A percentile compares a stretch with the other conserved stretches of the same genome.
Conservation (phyloP, 2,329 filamentous ascomycete species). For the Macroventuria anomochaeta region DNA sequence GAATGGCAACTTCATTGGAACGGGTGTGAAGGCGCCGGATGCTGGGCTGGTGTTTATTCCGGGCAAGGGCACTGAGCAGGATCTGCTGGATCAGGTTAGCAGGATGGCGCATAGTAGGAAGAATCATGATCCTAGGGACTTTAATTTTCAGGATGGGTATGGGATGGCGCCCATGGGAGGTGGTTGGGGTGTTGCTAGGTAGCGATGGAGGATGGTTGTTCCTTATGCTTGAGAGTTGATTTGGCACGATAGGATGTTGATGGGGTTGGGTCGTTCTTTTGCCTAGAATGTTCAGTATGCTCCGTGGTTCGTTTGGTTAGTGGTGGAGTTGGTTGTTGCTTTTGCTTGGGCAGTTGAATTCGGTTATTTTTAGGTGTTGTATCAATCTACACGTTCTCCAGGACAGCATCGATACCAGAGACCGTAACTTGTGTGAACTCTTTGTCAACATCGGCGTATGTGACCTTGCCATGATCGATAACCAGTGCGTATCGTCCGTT, state of each 20-base stretch:
- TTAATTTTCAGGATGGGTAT: slow-evolving; percentile 1
- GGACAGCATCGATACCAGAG: background rate
- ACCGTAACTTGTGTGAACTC: slow-evolving; percentile 7
- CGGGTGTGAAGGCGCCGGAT: slow-evolving; percentile 27
- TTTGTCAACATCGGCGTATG: background rate
- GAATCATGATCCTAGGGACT: slow-evolving; percentile 18
- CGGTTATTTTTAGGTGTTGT: background rate
- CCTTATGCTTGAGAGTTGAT: too few species aligned
- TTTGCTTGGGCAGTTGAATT: background rate
- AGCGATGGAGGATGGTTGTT: too few species aligned
- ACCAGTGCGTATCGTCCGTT: background rate
- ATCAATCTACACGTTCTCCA: background rate
- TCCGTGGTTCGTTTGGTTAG: background rate
- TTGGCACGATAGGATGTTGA: too few species aligned
- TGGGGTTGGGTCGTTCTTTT: too few species aligned
- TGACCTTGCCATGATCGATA: slow-evolving; percentile 4
- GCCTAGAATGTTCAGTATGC: background rate
- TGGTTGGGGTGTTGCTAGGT: background rate
- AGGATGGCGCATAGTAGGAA: slow-evolving; percentile 36
- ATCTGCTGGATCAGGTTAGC: slow-evolving; percentile 33
- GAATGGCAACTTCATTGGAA: slow-evolving; percentile 38
- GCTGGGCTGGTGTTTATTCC: slow-evolving; percentile 38
- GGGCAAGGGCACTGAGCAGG: slow-evolving; percentile 33
- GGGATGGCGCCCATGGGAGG: slow-evolving; percentile 1
- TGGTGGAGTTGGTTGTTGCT: background rate